Conservation (phyloP, 306 rosid genomes). For the Cucumis cinereus region DNA sequence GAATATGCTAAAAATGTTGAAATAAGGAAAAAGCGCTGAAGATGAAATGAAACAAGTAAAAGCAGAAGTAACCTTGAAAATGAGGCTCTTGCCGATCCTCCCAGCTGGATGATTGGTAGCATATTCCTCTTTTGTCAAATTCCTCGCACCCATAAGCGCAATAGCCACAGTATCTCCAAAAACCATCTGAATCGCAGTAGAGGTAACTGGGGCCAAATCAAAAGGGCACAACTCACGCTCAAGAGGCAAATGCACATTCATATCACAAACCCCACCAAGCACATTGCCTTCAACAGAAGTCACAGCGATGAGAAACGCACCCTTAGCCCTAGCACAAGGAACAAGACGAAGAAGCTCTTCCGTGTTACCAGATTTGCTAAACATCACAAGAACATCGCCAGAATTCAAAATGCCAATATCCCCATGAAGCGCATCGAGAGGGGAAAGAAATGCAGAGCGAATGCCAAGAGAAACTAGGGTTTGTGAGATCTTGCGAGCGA, state of each 20-base stretch:
- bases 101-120: slow-evolving; percentile 97
- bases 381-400: slow-evolving; percentile 57
- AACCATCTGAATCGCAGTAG: slow-evolving; percentile 95
- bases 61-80: slow-evolving; percentile 53
- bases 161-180: slow-evolving; percentile 95
- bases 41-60: background rate
- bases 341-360: slow-evolving; percentile 83
- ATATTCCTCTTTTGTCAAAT: slow-evolving; percentile 69
- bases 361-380: slow-evolving; percentile 85
- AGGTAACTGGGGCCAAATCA: slow-evolving; percentile 92
- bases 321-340: slow-evolving; percentile 77
- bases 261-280: slow-evolving; percentile 50
- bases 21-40: background rate
- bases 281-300: slow-evolving; percentile 52
- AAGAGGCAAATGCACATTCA: slow-evolving; percentile 79
- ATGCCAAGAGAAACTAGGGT: slow-evolving; percentile 87
- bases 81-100: slow-evolving; percentile 83
- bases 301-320: slow-evolving; percentile 49
- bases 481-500: slow-evolving; percentile 89
- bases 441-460: slow-evolving; percentile 73
- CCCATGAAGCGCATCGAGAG: slow-evolving; percentile 95
- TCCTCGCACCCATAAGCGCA: slow-evolving; percentile 84
- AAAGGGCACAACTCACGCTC: slow-evolving; percentile 89
- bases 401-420: slow-evolving; percentile 63
- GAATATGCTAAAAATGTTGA: background rate